A percentile compares a stretch with the other conserved stretches of the same genome.
Evolutionary conservation across 1,139 yeast genomes (phyloP).

Genomic region (Candida mesenterica): DNA sequence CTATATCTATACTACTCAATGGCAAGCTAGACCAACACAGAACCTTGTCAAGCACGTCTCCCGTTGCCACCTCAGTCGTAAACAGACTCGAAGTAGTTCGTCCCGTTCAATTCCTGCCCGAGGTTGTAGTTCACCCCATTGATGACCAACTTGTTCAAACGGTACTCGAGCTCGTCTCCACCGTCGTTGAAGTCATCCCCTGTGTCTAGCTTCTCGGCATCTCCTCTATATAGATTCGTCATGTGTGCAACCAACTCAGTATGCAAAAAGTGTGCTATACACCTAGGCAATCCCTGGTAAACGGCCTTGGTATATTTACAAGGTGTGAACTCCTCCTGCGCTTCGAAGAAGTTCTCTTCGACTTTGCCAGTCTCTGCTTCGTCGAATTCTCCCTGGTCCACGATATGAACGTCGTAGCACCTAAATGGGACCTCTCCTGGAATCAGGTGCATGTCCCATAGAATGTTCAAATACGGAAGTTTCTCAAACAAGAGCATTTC

Average conservation of each 20-base stretch:
- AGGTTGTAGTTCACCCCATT: slow-evolving; percentile 38
- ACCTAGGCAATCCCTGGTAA: slow-evolving; percentile 19
- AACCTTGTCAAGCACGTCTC: too few relatives aligned
- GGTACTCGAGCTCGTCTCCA: slow-evolving; percentile 31
- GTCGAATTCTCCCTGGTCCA: slow-evolving; percentile 42
- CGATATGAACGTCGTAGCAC: slow-evolving; percentile 34
- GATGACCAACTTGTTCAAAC: slow-evolving; percentile 28
- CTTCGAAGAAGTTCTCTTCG: slow-evolving; percentile 29
- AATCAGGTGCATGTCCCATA: slow-evolving; percentile 40
- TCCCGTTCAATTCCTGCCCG: slow-evolving; percentile 44
- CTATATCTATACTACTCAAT: too few relatives aligned
- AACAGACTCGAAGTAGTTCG: slow-evolving; percentile 33
- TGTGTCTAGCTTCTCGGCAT: slow-evolving; percentile 38
- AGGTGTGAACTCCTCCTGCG: slow-evolving; percentile 14
- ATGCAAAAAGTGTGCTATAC: slow-evolving; percentile 36
- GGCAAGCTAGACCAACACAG: too few relatives aligned
- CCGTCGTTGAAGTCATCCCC: slow-evolving; percentile 24
- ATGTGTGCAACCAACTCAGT: slow-evolving; percentile 27
- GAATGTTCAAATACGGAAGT: slow-evolving; percentile 23
- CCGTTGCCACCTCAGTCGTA: slow-evolving; percentile 23
- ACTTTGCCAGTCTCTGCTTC: slow-evolving; percentile 24
- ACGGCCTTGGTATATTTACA: slow-evolving; percentile 21
- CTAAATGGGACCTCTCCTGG: slow-evolving; percentile 27
- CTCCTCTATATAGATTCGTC: slow-evolving; percentile 39
- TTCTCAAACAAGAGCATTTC: slow-evolving; percentile 20